Percentiles rank a stretch among this genome's conserved stretches.
Conservation (phyloP, 2,329 filamentous ascomycete species). For the Cytospora schulzeri region DNA sequence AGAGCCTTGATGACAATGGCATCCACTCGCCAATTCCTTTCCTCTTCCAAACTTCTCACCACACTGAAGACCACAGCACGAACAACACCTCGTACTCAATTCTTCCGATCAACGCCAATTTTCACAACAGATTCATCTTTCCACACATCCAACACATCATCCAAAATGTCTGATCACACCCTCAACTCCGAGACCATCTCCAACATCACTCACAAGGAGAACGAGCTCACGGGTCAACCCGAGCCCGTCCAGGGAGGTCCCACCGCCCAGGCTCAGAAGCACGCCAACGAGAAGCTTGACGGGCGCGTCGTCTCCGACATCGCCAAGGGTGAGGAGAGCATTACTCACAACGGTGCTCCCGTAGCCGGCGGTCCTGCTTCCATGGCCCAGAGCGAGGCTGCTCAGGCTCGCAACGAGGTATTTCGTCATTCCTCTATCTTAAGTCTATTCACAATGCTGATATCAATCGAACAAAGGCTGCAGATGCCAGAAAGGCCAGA, state of each 20-base stretch:
- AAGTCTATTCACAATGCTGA: background rate
- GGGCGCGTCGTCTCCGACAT: conserved; percentile 42
- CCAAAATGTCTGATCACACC: conserved; percentile 27
- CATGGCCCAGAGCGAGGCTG: conserved; percentile 36
- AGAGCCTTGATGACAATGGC: conserved; percentile 8
- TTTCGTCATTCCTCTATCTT: background rate
- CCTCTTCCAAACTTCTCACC: background rate
- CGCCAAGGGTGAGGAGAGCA: conserved; percentile 41
- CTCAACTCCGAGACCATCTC: conserved; percentile 39
- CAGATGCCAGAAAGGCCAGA: background rate
- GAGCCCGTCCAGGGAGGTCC: conserved; percentile 40
- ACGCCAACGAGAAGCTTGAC: conserved; percentile 36
- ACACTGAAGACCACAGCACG: background rate
- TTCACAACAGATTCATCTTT: conserved; percentile 6
- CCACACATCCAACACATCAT: conserved; percentile 12
- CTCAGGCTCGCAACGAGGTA: conserved; percentile 2
- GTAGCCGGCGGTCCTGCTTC: conserved; percentile 41
- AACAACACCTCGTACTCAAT: background rate
- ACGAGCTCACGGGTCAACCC: conserved; percentile 40
- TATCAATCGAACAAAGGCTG: background rate
- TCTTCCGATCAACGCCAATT: background rate
- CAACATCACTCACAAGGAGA: conserved; percentile 44
- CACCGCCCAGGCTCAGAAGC: conserved; percentile 43
- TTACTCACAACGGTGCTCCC: conserved; percentile 37
- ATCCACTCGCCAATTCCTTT: background rate